A percentile compares a stretch with the other conserved stretches of the same genome.
phyloP scores from a whole-genome alignment of 2,329 filamentous ascomycete species.

The Ambrosiella xylebori region DNA sequence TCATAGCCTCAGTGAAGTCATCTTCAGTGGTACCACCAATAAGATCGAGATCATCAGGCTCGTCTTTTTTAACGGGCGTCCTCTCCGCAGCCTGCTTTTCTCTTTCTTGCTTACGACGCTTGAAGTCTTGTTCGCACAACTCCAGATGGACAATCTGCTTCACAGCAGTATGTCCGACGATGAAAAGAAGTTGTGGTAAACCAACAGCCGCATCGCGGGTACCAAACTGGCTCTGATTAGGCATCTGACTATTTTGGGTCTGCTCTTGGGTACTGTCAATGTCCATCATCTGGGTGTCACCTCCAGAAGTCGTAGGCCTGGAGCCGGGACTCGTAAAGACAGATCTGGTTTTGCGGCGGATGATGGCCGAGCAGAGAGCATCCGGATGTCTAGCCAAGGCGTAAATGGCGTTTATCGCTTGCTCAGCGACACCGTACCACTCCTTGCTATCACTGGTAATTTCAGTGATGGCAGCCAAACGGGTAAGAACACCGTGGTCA shows the following conservation, averaged over 20 bases:
- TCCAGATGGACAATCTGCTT: conserved; percentile 98
- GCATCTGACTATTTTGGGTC: conserved; percentile 19
- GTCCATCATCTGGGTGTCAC: conserved; percentile 19
- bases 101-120: conserved; percentile 81
- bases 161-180: conserved; percentile 90
- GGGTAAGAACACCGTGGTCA: conserved; percentile 71
- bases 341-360: conserved; percentile 67
- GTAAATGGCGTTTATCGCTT: conserved; percentile 91
- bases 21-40: conserved; percentile 94
- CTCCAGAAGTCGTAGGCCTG: conserved; percentile 19
- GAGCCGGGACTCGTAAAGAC: conserved; percentile 43
- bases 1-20: conserved; percentile 76
- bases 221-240: conserved; percentile 25
- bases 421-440: conserved; percentile 90
- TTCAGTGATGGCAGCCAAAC: conserved; percentile 70
- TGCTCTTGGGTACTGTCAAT: conserved; percentile 16
- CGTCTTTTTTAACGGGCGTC: conserved; percentile 33
- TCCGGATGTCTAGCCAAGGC: conserved; percentile 87
- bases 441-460: conserved; percentile 81
- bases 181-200: conserved; percentile 81
- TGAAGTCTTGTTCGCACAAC: conserved; percentile 94
- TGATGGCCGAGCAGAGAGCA: conserved; percentile 75
- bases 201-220: conserved; percentile 49
- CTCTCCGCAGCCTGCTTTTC: conserved; percentile 44
- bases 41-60: conserved; percentile 79